Conservation (phyloP, 2,329 filamentous ascomycete genomes). For the Botrytis elliptica region DNA sequence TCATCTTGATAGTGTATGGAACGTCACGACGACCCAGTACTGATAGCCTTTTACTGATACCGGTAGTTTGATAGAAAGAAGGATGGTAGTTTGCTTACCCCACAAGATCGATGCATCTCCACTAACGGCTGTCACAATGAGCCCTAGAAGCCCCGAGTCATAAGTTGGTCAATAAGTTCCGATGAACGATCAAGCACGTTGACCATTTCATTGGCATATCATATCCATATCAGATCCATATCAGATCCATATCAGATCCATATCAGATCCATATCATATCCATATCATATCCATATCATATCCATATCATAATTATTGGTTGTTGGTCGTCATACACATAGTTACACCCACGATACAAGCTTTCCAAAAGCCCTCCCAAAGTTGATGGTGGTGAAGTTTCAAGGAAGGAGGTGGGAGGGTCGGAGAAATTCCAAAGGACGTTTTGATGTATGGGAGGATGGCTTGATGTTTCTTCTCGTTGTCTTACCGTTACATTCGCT, state of each 20-base stretch:
- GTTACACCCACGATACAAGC: background rate
- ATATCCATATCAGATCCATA: background rate
- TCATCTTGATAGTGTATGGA: constrained; percentile 17
- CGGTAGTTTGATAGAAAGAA: background rate
- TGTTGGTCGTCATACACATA: background rate
- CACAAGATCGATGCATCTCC: background rate
- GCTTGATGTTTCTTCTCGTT: background rate
- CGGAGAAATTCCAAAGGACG: background rate
- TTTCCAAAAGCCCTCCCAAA: background rate
- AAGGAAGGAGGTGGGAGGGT: background rate
- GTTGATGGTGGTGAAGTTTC: background rate
- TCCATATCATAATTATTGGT: background rate
- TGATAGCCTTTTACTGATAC: constrained; percentile 5
- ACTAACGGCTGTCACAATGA: background rate
- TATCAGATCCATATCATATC: background rate
- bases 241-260: background rate
- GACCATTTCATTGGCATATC: background rate
- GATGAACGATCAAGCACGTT: background rate
- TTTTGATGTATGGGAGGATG: background rate
- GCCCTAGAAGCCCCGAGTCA: background rate
- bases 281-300: background rate
- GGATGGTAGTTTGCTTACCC: constrained; percentile 1
- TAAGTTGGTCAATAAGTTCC: background rate
- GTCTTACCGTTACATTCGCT: constrained; percentile 10
- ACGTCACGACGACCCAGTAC: constrained; percentile 16